A percentile compares a stretch with the other conserved stretches of the same genome.
Evolutionary conservation across 192 early-diverging fungal species (phyloP).

Genomic region (Gamsiella multidivaricata): DNA sequence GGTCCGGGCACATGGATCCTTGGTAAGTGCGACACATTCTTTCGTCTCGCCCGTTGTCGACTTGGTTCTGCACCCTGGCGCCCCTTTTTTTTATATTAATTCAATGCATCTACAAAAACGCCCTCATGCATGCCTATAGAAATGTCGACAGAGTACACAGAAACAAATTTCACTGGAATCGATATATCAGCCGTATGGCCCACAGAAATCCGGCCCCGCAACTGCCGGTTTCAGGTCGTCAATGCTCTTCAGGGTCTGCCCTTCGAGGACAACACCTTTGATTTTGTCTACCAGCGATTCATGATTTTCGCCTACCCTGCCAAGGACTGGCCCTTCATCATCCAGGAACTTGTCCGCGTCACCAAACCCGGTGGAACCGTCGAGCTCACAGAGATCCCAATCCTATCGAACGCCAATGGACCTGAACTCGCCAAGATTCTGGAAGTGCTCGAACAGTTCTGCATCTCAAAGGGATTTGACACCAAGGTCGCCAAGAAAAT

Average conservation of each 20-base stretch:
- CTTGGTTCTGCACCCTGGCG: too few species aligned
- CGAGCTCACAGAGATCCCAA: slow-evolving; percentile 58
- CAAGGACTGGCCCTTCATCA: slow-evolving; percentile 53
- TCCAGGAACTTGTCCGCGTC: slow-evolving; percentile 61
- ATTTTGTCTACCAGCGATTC: slow-evolving; percentile 60
- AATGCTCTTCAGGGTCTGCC: slow-evolving; percentile 44
- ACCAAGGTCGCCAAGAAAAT: slow-evolving; percentile 43
- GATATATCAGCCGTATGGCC: slow-evolving; percentile 60
- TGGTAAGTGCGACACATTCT: slow-evolving; percentile 12
- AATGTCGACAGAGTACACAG: slow-evolving; percentile 60
- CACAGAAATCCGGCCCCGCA: slow-evolving; percentile 49
- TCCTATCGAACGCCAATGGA: slow-evolving; percentile 39
- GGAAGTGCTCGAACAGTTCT: slow-evolving; percentile 37
- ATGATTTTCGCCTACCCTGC: slow-evolving; percentile 52
- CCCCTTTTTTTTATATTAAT: too few species aligned
- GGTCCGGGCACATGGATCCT: slow-evolving; percentile 52
- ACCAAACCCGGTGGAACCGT: slow-evolving; percentile 66
- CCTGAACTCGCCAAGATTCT: slow-evolving; percentile 36
- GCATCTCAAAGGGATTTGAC: slow-evolving; percentile 29
- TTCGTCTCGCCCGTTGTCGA: not conserved
- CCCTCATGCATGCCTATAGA: slow-evolving; percentile 23
- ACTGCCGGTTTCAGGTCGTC: slow-evolving; percentile 47
- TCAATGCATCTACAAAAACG: not conserved
- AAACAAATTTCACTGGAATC: slow-evolving; percentile 59
- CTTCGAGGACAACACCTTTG: slow-evolving; percentile 64